Evolutionary conservation across 2,329 filamentous ascomycete genomes (phyloP).

Genomic region (Pezicula neosporulosa): DNA sequence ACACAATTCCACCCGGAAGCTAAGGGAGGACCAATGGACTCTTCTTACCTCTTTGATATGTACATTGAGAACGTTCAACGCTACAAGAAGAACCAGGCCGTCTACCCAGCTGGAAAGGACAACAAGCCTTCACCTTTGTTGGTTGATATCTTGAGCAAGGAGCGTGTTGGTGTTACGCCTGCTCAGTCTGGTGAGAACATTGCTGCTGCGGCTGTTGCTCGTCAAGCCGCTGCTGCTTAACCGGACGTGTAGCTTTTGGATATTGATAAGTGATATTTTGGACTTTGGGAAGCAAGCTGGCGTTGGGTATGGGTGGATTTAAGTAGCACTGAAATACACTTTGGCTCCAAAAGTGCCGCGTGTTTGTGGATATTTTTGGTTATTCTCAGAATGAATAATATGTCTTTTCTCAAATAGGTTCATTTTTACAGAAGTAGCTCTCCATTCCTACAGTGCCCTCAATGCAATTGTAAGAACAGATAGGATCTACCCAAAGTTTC

Average conservation of each 20-base stretch:
- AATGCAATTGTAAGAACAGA: too few species aligned
- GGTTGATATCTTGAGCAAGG: constrained; percentile 87
- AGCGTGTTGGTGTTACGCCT: constrained; percentile 77
- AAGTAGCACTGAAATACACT: neutral
- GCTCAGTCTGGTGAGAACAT: constrained; percentile 20
- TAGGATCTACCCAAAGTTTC: too few species aligned
- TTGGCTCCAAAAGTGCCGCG: too few species aligned
- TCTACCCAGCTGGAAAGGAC: constrained; percentile 70
- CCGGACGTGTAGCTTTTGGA: too few species aligned
- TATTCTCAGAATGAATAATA: too few species aligned
- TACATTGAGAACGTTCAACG: constrained; percentile 86
- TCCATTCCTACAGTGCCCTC: too few species aligned
- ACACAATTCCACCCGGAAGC: constrained; percentile 99
- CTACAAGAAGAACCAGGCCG: constrained; percentile 80
- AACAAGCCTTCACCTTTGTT: constrained; percentile 84
- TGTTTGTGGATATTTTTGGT: too few species aligned
- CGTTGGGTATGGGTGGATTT: neutral
- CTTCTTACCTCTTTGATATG: constrained; percentile 92
- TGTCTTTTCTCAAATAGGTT: too few species aligned
- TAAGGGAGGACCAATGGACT: constrained; percentile 95
- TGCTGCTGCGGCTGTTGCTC: constrained; percentile 13
- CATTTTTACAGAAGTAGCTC: too few species aligned
- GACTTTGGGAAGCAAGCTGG: neutral
- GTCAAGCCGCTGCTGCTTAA: constrained; percentile 15
- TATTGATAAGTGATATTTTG: too few species aligned